Conservation (phyloP, 768 basidiomycete species). For the Grammothele lineata region DNA sequence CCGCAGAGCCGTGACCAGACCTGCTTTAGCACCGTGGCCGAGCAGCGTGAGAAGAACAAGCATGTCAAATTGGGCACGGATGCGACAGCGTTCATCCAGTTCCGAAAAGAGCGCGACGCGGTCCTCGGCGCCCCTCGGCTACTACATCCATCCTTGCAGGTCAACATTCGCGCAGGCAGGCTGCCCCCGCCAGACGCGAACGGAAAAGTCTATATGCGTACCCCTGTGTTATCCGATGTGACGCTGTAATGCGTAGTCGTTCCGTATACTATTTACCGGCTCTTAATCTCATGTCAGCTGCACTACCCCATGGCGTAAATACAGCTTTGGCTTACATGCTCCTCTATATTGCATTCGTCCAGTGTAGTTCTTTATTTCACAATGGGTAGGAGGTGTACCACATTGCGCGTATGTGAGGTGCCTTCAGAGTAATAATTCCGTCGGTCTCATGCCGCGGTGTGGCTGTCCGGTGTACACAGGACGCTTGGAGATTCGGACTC, state of each 20-base stretch:
- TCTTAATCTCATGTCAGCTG: neutral
- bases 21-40: slow-evolving; percentile 30
- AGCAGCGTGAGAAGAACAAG: slow-evolving; percentile 28
- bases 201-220: slow-evolving; percentile 23
- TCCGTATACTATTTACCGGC: neutral
- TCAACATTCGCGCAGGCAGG: slow-evolving; percentile 34
- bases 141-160: slow-evolving; percentile 34
- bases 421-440: too few relatives aligned
- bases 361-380: too few relatives aligned
- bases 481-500: slow-evolving; percentile 3
- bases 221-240: slow-evolving; percentile 18
- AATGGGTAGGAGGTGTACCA: too few relatives aligned
- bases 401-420: too few relatives aligned
- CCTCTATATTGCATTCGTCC: too few relatives aligned
- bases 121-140: slow-evolving; percentile 30
- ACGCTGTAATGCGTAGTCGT: slow-evolving; percentile 1
- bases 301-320: too few relatives aligned
- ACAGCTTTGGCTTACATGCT: too few relatives aligned
- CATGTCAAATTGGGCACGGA: slow-evolving; percentile 27
- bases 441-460: too few relatives aligned
- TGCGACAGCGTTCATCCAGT: slow-evolving; percentile 26
- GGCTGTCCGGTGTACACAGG: slow-evolving; percentile 1
- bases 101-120: slow-evolving; percentile 30
- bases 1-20: slow-evolving; percentile 26
- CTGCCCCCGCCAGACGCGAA: slow-evolving; percentile 25